Conservation (phyloP, 139 green algal genomes). For the Helicosporidium sp. region DNA sequence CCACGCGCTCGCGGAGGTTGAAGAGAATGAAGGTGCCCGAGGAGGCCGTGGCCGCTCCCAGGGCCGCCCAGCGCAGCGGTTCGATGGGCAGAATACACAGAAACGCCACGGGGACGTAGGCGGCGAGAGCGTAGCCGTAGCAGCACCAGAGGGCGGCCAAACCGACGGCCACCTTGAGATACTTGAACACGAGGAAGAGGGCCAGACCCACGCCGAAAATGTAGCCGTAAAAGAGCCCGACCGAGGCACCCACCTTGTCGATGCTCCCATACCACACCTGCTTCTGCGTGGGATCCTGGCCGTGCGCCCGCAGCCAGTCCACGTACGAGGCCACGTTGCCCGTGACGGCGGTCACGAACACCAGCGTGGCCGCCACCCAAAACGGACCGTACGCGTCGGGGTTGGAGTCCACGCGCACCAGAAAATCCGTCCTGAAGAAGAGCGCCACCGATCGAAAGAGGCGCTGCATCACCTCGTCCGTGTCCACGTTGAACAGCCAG, state of each 20-base stretch:
- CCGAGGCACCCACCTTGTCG: conserved; percentile 37
- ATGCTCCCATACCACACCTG: conserved; percentile 31
- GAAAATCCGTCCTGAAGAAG: conserved; percentile 49
- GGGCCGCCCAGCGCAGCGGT: conserved; percentile 36
- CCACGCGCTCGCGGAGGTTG: conserved; percentile 41
- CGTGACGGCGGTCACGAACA: conserved; percentile 56
- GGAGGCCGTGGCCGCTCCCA: conserved; percentile 24
- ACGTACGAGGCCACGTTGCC: conserved; percentile 55
- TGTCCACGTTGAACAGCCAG: conserved; percentile 64
- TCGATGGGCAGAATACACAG: conserved; percentile 49
- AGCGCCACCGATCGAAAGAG: conserved; percentile 45
- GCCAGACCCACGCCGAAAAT: conserved; percentile 33
- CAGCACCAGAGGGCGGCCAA: conserved; percentile 57
- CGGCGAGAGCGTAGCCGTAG: conserved; percentile 61
- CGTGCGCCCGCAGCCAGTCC: conserved; percentile 12
- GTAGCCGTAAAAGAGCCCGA: conserved; percentile 70
- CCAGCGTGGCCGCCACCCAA: conserved; percentile 63
- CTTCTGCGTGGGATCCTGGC: neutral
- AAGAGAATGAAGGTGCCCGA: conserved; percentile 48
- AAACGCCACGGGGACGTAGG: conserved; percentile 57
- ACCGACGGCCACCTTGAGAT: conserved; percentile 31
- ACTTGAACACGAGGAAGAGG: conserved; percentile 37
- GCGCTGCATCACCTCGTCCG: conserved; percentile 46
- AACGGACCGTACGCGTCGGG: conserved; percentile 75
- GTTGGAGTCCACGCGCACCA: conserved; percentile 36